Evolutionary conservation across 1,139 yeast species (phyloP).

Genomic region (Suhomyces bokatorum): DNA sequence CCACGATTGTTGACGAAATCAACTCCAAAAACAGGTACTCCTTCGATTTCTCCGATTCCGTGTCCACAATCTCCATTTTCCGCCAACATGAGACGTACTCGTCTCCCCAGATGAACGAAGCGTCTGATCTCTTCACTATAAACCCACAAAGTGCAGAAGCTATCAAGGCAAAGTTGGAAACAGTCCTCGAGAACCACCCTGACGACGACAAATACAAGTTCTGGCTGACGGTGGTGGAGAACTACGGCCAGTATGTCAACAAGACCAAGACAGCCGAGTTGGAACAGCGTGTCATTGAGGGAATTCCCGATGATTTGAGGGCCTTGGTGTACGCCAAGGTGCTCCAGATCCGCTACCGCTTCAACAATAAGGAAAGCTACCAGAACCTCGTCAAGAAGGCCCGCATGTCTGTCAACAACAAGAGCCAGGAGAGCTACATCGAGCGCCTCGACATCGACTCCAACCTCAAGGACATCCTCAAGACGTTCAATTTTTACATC

Average conservation of each 20-base stretch:
- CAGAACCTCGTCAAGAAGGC: constrained; percentile 34
- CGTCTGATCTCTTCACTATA: constrained; percentile 29
- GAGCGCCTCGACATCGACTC: constrained; percentile 24
- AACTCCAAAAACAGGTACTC: constrained; percentile 12
- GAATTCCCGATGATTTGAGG: constrained; percentile 36
- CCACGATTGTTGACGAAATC: constrained; percentile 3
- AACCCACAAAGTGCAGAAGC: constrained; percentile 9
- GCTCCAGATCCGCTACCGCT: constrained; percentile 33
- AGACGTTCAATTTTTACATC: constrained; percentile 36
- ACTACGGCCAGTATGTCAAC: constrained; percentile 23
- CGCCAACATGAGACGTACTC: constrained; percentile 37
- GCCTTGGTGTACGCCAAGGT: constrained; percentile 35
- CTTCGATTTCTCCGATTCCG: constrained; percentile 23
- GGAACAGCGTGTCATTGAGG: constrained; percentile 31
- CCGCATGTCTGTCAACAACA: constrained; percentile 13
- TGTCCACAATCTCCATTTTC: constrained; percentile 31
- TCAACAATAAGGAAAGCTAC: constrained; percentile 35
- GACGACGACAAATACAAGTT: constrained; percentile 18
- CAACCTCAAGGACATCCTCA: constrained; percentile 29
- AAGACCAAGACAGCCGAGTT: constrained; percentile 23
- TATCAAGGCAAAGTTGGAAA: constrained; percentile 5
- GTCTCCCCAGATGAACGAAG: constrained; percentile 38
- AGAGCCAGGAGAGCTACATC: constrained; percentile 21
- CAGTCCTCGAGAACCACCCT: constrained; percentile 5
- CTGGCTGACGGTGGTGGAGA: constrained; percentile 29